Base-by-base conservation (phyloP, 768 basidiomycete species). In the Wakefieldia striispora region DNA sequence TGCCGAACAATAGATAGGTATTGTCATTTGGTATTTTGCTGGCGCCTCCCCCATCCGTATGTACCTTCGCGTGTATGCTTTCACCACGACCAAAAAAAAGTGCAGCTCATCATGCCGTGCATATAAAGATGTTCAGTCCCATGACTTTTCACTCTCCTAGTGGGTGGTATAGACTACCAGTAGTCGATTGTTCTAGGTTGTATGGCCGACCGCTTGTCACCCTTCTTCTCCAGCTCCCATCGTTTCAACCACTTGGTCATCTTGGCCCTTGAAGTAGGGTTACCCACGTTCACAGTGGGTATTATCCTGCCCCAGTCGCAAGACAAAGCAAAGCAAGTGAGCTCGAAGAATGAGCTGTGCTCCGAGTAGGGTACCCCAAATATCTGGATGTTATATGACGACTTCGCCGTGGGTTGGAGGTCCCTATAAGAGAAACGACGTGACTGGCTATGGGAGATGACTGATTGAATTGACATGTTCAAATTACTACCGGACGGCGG, bases 241-340 rank as follows among this genome's bases (percentile, higher is more conserved):
- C 80, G 85, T 59, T 84, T 79, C 41, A 97, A 76, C 95, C 95
- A 98, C 55, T 79, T 81, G 23, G 78, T 74, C 87, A 98, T 97
- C 75, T 91, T 97, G 6, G 74, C 82, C 45, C 95, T 73, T 27
- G 88, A 84, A 7, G 55, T 67, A 58, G 84, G 81, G 50, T 75
- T 90, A 17, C 84, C 88, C 2, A 95, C 84, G 56, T 94, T 95
- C 34, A 95, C 97, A 0, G 97, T 98, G 10, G 97, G 90, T 59
- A 98, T 95, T 79, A 98, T 95, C 64, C 82, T 86, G 0, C 71
- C 76, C 87, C 84, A 95, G 54, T 82, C 80, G 37, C 93, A 75
- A 17, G 90, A 92, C 70, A 97, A 79, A 4, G 93, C 92, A 65
- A 97, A 97, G 65, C 92, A 95, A 11, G 93, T 95, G 55, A 95